phyloP scores from a whole-genome alignment of 2,329 filamentous ascomycete species.

The Daldinia sp. region DNA sequence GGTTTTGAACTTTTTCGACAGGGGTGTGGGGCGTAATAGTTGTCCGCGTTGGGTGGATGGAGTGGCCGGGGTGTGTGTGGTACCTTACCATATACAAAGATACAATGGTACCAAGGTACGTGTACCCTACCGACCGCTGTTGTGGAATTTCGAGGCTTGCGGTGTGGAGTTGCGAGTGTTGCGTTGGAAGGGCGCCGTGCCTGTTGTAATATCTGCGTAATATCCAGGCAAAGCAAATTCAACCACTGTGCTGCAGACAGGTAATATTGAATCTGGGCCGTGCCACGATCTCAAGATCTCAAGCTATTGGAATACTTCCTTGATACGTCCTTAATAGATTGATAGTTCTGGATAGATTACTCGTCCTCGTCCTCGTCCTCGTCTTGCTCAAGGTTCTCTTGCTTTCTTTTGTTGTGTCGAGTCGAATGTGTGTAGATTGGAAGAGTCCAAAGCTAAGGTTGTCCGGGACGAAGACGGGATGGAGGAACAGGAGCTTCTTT shows the following conservation, averaged over 20 bases:
- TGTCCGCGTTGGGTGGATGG: conserved; percentile 36
- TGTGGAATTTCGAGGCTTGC: conserved; percentile 37
- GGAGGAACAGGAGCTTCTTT: conserved; percentile 33
- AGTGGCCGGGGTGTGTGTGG: conserved; percentile 7
- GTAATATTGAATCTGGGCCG: conserved; percentile 38
- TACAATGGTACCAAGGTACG: conserved; percentile 27
- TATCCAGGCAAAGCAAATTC: conserved; percentile 29
- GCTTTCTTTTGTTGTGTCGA: neutral
- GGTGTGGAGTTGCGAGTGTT: conserved; percentile 40
- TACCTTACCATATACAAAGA: conserved; percentile 19
- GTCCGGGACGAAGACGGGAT: conserved; percentile 25
- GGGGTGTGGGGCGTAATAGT: conserved; percentile 38
- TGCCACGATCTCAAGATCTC: conserved; percentile 41
- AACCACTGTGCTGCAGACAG: conserved; percentile 13
- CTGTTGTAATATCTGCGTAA: conserved; percentile 41
- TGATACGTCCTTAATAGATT: conserved; percentile 30
- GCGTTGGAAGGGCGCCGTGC: conserved; percentile 38
- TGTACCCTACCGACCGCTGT: conserved; percentile 33
- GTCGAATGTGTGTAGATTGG: neutral
- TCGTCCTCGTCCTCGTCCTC: neutral
- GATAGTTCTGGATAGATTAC: conserved; percentile 9
- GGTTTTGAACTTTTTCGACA: conserved; percentile 44
- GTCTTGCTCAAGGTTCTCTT: neutral
- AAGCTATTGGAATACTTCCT: conserved; percentile 34
- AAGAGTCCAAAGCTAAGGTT: conserved; percentile 13